These are phyloP conservation scores for Trichophyton rubrum DNA, from an alignment of 2,329 filamentous ascomycete species.

Conservation along the genomic window DNA sequence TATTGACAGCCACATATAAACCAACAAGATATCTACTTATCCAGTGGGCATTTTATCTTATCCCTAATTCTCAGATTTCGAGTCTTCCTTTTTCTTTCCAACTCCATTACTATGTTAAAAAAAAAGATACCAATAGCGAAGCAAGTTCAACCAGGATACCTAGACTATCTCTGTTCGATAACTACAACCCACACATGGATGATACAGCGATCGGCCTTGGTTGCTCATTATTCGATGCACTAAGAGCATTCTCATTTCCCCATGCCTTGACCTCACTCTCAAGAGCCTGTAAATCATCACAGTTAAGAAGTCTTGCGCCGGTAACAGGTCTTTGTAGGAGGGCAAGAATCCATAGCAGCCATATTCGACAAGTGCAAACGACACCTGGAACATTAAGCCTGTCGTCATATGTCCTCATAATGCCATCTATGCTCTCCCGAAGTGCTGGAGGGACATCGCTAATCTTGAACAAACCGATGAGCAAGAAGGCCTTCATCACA, in stretches of 20 bases:
- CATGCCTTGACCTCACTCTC: slow-evolving; percentile 16
- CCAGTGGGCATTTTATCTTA: too few relatives aligned
- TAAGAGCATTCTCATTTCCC: slow-evolving; percentile 14
- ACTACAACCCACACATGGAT: not conserved
- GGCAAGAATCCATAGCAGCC: slow-evolving; percentile 12
- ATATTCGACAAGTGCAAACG: slow-evolving; percentile 15
- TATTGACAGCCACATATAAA: too few relatives aligned
- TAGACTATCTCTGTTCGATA: too few relatives aligned
- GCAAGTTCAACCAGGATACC: too few relatives aligned
- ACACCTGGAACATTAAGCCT: slow-evolving; percentile 13
- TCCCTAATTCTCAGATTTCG: too few relatives aligned
- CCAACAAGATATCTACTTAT: too few relatives aligned
- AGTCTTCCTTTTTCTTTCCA: not conserved
- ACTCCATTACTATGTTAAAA: too few relatives aligned
- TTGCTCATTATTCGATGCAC: slow-evolving; percentile 13
- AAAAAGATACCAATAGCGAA: too few relatives aligned
- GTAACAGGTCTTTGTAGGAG: slow-evolving; percentile 10
- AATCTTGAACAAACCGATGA: slow-evolving; percentile 17
- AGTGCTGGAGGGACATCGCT: slow-evolving; percentile 12
- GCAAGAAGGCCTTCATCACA: slow-evolving; percentile 17
- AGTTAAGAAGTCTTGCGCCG: not conserved
- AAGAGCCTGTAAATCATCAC: slow-evolving; percentile 9
- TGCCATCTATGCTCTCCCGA: slow-evolving; percentile 12
- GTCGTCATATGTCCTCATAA: slow-evolving; percentile 14
- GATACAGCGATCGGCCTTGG: slow-evolving; percentile 13